A percentile compares a stretch with the other conserved stretches of the same genome.
Conservation (phyloP, 768 basidiomycete genomes). For the Lyophyllum shimeji region DNA sequence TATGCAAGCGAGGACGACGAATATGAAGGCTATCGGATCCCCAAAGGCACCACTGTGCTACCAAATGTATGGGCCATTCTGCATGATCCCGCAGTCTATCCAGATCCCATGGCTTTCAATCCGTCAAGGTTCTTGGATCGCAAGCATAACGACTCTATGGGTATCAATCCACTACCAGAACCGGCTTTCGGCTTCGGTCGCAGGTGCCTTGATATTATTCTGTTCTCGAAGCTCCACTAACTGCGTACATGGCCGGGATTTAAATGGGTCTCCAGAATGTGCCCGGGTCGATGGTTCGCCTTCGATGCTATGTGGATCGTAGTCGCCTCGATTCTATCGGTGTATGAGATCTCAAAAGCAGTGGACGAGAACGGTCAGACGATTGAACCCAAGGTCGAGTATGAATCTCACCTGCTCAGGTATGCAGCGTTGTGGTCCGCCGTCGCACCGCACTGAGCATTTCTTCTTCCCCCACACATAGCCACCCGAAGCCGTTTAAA, state of each 20-base stretch:
- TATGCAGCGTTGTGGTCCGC: slow-evolving; percentile 13
- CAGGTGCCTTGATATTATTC: slow-evolving; percentile 22
- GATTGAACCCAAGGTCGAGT: slow-evolving; percentile 33
- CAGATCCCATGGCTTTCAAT: slow-evolving; percentile 38
- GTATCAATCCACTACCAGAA: slow-evolving; percentile 34
- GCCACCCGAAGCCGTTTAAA: slow-evolving; percentile 41
- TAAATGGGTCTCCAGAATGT: slow-evolving; percentile 28
- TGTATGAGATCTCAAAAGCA: slow-evolving; percentile 39
- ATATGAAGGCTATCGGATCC: slow-evolving; percentile 41
- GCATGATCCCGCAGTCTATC: slow-evolving; percentile 37
- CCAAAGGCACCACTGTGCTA: slow-evolving; percentile 34
- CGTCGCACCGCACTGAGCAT: neutral
- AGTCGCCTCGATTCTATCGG: slow-evolving; percentile 37
- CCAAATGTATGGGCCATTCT: slow-evolving; percentile 39
- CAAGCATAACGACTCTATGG: slow-evolving; percentile 24
- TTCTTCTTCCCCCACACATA: slow-evolving; percentile 13
- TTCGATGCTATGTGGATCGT: slow-evolving; percentile 43
- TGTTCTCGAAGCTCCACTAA: neutral
- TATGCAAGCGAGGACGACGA: slow-evolving; percentile 34
- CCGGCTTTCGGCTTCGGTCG: slow-evolving; percentile 42
- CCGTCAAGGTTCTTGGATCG: slow-evolving; percentile 35
- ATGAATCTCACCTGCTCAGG: slow-evolving; percentile 35
- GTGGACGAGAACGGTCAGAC: slow-evolving; percentile 22
- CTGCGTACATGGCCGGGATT: neutral
- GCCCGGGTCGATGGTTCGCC: slow-evolving; percentile 45